phyloP scores from a whole-genome alignment of 225 moss, liverwort and hornwort species.

The Thuidium tamariscinum region DNA sequence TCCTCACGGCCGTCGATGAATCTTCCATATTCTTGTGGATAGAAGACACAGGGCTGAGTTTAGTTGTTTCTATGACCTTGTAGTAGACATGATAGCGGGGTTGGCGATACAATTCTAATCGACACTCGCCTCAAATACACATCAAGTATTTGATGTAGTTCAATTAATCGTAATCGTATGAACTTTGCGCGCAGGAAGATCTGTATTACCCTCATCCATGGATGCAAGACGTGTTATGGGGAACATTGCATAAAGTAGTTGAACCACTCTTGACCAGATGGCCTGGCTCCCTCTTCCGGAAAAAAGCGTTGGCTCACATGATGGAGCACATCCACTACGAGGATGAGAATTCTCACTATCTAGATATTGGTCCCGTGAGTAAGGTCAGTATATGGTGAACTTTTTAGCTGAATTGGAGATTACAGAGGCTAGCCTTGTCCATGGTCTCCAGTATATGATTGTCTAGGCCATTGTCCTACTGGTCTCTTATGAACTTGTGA shows the following conservation, averaged over 20 bases:
- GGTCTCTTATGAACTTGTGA: not conserved
- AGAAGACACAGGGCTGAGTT: not conserved
- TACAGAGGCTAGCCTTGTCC: not conserved
- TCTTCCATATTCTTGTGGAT: not conserved
- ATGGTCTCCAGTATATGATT: not conserved
- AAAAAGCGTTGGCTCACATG: constrained; percentile 50
- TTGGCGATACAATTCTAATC: not conserved
- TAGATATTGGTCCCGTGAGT: constrained; percentile 85
- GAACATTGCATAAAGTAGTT: constrained; percentile 58
- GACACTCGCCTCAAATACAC: not conserved
- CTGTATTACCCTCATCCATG: constrained; percentile 90
- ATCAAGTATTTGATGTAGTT: not conserved
- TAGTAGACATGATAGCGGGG: not conserved
- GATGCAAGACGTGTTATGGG: constrained; percentile 85
- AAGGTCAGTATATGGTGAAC: constrained; percentile 39
- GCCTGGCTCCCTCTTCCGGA: constrained; percentile 73
- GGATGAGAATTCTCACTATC: constrained; percentile 59
- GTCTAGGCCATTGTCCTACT: not conserved
- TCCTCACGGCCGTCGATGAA: not conserved
- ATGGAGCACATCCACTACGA: constrained; percentile 93
- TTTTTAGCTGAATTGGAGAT: not conserved
- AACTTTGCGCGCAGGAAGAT: constrained; percentile 52
- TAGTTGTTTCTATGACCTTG: not conserved
- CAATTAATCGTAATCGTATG: not conserved
- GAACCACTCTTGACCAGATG: constrained; percentile 71